phyloP scores from a whole-genome alignment of 2,329 filamentous ascomycete species.

The Verticillium tricorpus region DNA sequence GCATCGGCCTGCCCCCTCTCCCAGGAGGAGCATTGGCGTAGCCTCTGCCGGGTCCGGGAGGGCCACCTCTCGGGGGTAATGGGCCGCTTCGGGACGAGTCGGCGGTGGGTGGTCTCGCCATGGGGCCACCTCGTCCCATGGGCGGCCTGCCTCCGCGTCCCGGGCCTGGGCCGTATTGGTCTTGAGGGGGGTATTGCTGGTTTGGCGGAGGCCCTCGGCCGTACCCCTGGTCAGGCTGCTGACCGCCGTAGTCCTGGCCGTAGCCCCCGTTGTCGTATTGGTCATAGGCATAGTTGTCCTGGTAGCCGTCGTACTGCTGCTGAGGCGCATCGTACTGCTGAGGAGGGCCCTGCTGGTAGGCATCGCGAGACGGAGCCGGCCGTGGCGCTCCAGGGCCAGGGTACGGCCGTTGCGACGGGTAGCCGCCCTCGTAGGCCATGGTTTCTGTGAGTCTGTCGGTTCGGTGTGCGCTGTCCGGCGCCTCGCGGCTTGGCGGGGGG shows the following conservation, averaged over 20 bases:
- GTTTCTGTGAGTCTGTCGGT: background rate
- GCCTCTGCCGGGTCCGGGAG: conserved; percentile 26
- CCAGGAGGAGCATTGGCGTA: conserved; percentile 24
- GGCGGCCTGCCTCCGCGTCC: conserved; percentile 36
- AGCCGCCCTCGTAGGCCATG: conserved; percentile 50
- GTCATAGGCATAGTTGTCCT: conserved; percentile 41
- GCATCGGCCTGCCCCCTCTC: conserved; percentile 35
- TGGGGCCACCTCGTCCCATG: conserved; percentile 40
- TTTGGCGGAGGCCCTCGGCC: conserved; percentile 35
- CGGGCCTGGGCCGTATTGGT: conserved; percentile 37
- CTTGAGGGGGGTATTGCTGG: conserved; percentile 35
- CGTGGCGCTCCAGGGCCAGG: conserved; percentile 39
- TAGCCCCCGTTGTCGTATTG: conserved; percentile 36
- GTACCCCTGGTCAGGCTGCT: conserved; percentile 42
- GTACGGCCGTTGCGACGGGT: conserved; percentile 43
- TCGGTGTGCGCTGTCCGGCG: background rate
- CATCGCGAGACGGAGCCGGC: conserved; percentile 32
- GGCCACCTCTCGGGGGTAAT: conserved; percentile 32
- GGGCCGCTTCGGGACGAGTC: conserved; percentile 30
- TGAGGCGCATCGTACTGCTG: conserved; percentile 28
- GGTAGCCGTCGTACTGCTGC: conserved; percentile 41
- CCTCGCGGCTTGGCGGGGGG: background rate
- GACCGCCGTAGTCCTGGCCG: conserved; percentile 32
- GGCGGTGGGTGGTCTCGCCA: conserved; percentile 34
- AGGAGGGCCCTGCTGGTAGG: conserved; percentile 23